Conservation (phyloP, 2,329 filamentous ascomycete species). For the Aspergillus sp. region DNA sequence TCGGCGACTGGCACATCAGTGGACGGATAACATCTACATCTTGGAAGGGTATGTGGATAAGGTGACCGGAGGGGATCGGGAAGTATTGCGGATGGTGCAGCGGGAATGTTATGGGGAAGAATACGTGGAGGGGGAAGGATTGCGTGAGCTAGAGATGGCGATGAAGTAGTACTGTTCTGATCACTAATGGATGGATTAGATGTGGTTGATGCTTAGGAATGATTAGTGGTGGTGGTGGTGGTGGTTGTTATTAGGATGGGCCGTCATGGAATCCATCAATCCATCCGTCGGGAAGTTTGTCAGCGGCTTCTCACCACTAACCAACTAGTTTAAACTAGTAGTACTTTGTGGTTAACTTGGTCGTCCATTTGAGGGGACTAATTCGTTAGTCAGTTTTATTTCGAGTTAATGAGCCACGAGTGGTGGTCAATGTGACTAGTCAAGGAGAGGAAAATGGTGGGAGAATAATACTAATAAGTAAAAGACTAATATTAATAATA, state of each 20-base stretch:
- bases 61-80: constrained; percentile 46
- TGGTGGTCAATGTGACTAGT: no score
- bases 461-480: constrained; percentile 7
- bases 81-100: constrained; percentile 46
- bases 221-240: background rate
- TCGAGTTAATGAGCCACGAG: no score
- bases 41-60: constrained; percentile 44
- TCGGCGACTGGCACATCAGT: constrained; percentile 31
- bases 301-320: background rate
- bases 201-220: background rate
- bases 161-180: background rate
- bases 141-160: constrained; percentile 35
- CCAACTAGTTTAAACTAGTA: no score
- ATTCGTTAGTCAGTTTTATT: no score
- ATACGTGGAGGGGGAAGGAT: constrained; percentile 56
- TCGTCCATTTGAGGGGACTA: no score
- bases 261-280: background rate
- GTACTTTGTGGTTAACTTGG: no score
- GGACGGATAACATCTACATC: constrained; percentile 50
- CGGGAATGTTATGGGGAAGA: constrained; percentile 55
- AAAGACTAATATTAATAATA: background rate
- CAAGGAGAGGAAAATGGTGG: background rate
- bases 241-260: background rate
- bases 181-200: background rate
- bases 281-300: background rate